These are phyloP conservation scores for Alectoria sarmentosa DNA, from an alignment of 495 filamentous ascomycete genomes.

Conservation along the genomic window DNA sequence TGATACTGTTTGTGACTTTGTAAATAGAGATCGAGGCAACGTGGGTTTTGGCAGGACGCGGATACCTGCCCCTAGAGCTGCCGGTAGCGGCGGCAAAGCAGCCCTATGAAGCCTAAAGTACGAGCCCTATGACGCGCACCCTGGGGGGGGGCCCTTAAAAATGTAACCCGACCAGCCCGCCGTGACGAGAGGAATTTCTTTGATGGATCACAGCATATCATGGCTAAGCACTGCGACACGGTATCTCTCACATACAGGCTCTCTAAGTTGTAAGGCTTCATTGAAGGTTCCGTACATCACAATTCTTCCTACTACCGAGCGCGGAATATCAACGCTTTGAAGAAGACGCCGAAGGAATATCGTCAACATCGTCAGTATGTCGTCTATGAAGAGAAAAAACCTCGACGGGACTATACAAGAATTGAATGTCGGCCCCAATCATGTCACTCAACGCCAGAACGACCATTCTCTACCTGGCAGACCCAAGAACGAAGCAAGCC, in stretches of 20 bases:
- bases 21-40: not conserved
- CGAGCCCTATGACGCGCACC: too few relatives aligned
- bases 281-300: not conserved
- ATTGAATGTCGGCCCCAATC: not conserved
- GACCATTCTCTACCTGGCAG: not conserved
- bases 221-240: not conserved
- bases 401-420: slow-evolving; percentile 15
- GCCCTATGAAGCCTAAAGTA: too few relatives aligned
- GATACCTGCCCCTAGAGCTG: not conserved
- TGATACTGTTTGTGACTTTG: not conserved
- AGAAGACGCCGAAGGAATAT: not conserved
- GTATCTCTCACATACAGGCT: not conserved
- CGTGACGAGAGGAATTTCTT: not conserved
- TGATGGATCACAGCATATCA: not conserved
- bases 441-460: not conserved
- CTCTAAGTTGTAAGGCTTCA: not conserved
- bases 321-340: not conserved
- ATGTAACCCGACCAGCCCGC: not conserved
- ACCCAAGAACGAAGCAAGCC: slow-evolving; percentile 13
- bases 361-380: not conserved
- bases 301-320: not conserved
- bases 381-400: not conserved
- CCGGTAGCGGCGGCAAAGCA: not conserved
- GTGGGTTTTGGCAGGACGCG: too few relatives aligned
- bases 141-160: not conserved